Evolutionary conservation across 2,329 filamentous ascomycete species (phyloP), one percentile per base, ranked within the genome.

Genomic region (Aspergillus costaricaensis): DNA sequence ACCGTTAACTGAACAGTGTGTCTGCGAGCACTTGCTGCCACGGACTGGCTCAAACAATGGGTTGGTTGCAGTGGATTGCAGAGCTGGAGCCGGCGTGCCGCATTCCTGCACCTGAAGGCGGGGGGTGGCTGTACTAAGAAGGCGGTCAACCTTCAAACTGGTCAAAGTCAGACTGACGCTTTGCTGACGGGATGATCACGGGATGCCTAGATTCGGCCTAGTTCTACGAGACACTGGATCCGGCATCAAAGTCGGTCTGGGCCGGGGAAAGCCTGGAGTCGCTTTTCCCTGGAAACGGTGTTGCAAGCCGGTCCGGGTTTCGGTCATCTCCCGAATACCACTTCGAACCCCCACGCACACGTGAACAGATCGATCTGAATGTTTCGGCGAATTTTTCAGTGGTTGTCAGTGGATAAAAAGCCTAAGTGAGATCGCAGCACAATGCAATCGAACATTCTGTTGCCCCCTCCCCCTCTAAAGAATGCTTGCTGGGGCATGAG

Each of bases 361-460:
- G 47, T 50, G 47, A 50, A 55, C 36, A 41, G 38, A 19, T 43
- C 52, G 52, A 43, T 55, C 52, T 44, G 32, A 38, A 30, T 36
- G 39, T 17, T 27, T 30, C 47, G 47, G 47, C 27, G n/a, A 50
- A 50, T 50, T 50, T 50, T 32, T 50, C 47, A 50, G 47, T 50
- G 15, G 47, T 9, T 49, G 25, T 19, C 32, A 36, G 12, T 14
- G 30, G 47, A 27, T 27, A 25, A 25, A 19, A 5, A 30, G 38
- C 36, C 41, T 14, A 14, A 14, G 17, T 21, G 14, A 53, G 50
- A 27, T 53, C 14, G 32, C 38, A 51, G 36, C 17, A 49, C 48
- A 17, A 54, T 59, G 52, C 32, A 38, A 55, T 60, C 53, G 53
- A 54, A 55, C 50, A 59, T 55, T 59, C 58, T 48, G 25, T 41